phyloP scores from a whole-genome alignment of 106 monocot species.

The Ottelia alismoides region DNA sequence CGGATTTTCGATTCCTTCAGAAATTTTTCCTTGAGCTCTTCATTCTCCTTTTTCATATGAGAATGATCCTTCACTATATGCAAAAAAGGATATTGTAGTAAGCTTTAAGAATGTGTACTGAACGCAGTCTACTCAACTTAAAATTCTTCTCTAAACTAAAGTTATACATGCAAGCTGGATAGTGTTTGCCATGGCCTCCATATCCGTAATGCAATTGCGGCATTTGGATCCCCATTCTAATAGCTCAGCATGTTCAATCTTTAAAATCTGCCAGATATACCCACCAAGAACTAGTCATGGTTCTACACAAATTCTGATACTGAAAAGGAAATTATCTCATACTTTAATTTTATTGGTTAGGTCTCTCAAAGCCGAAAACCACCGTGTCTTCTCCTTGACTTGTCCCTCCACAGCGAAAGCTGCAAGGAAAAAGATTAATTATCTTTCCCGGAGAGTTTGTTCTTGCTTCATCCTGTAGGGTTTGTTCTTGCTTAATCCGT shows the following conservation, averaged over 20 bases:
- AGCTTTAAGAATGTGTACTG: too few relatives aligned
- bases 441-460: background rate
- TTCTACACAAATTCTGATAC: too few relatives aligned
- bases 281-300: background rate
- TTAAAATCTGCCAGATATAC: slow-evolving; percentile 45
- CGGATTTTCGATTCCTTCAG: slow-evolving; percentile 52
- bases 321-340: background rate
- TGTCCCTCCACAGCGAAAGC: slow-evolving; percentile 97
- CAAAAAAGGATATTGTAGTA: background rate
- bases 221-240: slow-evolving; percentile 32
- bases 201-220: slow-evolving; percentile 34
- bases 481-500: too few relatives aligned
- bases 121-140: too few relatives aligned
- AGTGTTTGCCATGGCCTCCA: slow-evolving; percentile 19
- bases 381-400: slow-evolving; percentile 77
- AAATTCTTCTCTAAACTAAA: too few relatives aligned
- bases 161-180: slow-evolving; percentile 24
- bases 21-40: slow-evolving; percentile 45
- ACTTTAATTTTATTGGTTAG: slow-evolving; percentile 62
- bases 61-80: slow-evolving; percentile 31
- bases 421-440: slow-evolving; percentile 12
- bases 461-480: too few relatives aligned
- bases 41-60: slow-evolving; percentile 26
- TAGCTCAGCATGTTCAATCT: slow-evolving; percentile 49
- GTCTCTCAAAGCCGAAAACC: slow-evolving; percentile 45